Evolutionary conservation across 1,284 basidiomycete species (phyloP).

Genomic region (Coniferiporia sulphurascens): DNA sequence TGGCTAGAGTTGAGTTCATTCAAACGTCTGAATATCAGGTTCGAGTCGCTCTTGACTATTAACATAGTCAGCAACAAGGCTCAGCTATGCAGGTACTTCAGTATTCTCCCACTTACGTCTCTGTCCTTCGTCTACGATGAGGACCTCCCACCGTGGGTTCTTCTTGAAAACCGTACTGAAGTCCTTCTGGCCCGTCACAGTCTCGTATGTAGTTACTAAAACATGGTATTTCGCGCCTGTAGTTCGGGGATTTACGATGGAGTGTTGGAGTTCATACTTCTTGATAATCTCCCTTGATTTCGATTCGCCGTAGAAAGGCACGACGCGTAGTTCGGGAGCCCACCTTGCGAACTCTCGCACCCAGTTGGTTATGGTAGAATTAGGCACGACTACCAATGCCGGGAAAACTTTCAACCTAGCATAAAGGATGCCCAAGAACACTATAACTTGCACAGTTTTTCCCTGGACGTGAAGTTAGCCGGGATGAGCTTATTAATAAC

Average conservation of each 20-base stretch:
- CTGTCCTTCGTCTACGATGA: conserved; percentile 93
- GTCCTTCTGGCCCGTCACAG: conserved; percentile 60
- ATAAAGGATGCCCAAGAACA: conserved; percentile 79
- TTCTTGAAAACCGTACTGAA: conserved; percentile 71
- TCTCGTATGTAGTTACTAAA: conserved; percentile 87
- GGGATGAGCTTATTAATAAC: background rate
- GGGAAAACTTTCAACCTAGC: conserved; percentile 62
- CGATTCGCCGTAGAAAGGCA: conserved; percentile 79
- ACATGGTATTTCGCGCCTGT: conserved; percentile 75
- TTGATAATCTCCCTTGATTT: conserved; percentile 79
- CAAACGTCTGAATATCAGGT: conserved; percentile 79
- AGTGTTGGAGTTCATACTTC: conserved; percentile 77
- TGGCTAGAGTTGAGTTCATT: conserved; percentile 77
- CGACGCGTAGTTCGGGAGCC: conserved; percentile 78
- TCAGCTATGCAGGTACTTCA: background rate
- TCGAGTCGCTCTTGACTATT: conserved; percentile 76
- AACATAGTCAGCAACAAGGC: conserved; percentile 13
- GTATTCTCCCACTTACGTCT: conserved; percentile 51
- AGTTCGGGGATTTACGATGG: conserved; percentile 31
- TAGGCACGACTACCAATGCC: conserved; percentile 88
- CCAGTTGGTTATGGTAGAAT: conserved; percentile 90
- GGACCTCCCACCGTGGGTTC: conserved; percentile 85
- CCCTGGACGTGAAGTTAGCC: conserved; percentile 44
- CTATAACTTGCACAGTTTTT: conserved; percentile 90
- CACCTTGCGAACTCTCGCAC: conserved; percentile 87